A percentile compares a stretch with the other conserved stretches of the same genome.
phyloP scores from a whole-genome alignment of 305 asterid species.

The Solanum hybrid region DNA sequence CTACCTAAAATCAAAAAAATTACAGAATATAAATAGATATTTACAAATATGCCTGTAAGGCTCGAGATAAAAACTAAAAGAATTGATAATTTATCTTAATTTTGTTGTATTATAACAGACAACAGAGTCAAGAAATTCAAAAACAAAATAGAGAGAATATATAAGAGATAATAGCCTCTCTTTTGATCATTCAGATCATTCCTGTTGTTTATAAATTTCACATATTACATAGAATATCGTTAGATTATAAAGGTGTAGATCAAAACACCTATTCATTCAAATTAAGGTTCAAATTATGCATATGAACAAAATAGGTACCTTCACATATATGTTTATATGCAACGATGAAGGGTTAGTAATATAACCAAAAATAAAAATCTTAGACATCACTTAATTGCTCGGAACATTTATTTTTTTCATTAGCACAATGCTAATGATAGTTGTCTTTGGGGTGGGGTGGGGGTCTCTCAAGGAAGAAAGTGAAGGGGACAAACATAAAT shows the following conservation, averaged over 20 bases:
- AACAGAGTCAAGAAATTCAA: neutral
- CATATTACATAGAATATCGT: neutral
- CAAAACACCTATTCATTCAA: neutral
- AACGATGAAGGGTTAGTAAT: neutral
- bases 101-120: too few species aligned
- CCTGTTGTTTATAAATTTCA: too few species aligned
- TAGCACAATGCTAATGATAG: neutral
- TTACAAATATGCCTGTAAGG: neutral
- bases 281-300: neutral
- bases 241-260: neutral
- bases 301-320: neutral
- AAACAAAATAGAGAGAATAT: neutral
- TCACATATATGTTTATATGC: neutral
- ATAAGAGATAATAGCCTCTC: neutral
- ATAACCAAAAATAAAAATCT: conserved; percentile 9
- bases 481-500: neutral
- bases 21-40: too few species aligned
- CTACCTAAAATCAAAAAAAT: fast-evolving
- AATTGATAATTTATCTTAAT: too few species aligned
- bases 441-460: neutral
- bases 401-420: too few species aligned
- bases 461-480: neutral
- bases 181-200: neutral
- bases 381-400: neutral
- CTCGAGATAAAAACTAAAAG: neutral